These are phyloP conservation scores for Arabis alpina DNA, from an alignment of 345 rosid genomes.

Conservation along the genomic window DNA sequence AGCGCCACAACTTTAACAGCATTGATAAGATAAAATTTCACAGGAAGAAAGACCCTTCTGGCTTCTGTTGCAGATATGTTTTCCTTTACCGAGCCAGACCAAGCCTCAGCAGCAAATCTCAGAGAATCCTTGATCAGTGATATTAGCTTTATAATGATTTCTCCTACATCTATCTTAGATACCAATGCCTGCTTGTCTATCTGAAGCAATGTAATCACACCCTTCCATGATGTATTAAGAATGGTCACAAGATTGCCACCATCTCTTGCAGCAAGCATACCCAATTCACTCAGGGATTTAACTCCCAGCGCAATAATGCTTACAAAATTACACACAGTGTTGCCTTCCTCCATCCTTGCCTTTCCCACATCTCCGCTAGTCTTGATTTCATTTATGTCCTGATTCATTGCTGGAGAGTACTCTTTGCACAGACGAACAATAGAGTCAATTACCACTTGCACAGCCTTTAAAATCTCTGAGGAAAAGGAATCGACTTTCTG, in stretches of 20 bases:
- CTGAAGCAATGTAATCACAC: conserved; percentile 83
- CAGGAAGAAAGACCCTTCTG: conserved; percentile 81
- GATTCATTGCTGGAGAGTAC: conserved; percentile 46
- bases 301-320: conserved; percentile 53
- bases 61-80: conserved; percentile 70
- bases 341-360: conserved; percentile 40
- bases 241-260: conserved; percentile 88
- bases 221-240: conserved; percentile 94
- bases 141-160: conserved; percentile 63
- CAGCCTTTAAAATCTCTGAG: conserved; percentile 63
- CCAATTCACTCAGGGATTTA: conserved; percentile 70
- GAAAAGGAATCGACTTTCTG: conserved; percentile 66
- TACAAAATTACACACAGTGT: conserved; percentile 46
- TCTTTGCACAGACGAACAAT: conserved; percentile 66
- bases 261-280: conserved; percentile 71
- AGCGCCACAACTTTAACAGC: conserved; percentile 73
- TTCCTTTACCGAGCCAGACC: conserved; percentile 68
- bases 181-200: conserved; percentile 58
- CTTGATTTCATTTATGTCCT: conserved; percentile 45
- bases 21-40: conserved; percentile 86
- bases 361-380: conserved; percentile 30
- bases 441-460: conserved; percentile 62
- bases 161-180: conserved; percentile 58
- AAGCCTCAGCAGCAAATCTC: conserved; percentile 66
- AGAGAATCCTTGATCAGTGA: conserved; percentile 68